Base-by-base conservation (phyloP, 495 filamentous ascomycete species). In the Corynascus novoguineensis region DNA sequence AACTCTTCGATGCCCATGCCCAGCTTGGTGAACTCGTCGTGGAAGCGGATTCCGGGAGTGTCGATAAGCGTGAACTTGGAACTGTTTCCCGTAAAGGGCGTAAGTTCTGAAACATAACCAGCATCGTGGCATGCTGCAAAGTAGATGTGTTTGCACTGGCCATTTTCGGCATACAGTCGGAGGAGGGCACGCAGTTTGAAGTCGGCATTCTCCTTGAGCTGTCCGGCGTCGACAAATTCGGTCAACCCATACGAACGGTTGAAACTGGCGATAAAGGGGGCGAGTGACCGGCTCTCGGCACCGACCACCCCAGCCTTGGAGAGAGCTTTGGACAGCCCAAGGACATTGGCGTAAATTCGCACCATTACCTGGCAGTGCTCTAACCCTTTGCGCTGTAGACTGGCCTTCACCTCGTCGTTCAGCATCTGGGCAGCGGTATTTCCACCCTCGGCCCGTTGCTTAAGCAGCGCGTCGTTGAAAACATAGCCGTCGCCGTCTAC, bases 91-190 rank as follows among this genome's bases (percentile, higher is more conserved):
- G 48, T 60, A 57, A 80, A 80, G 4, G 75, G 78, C 1, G 76
- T 78, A 14, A 88, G 60, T 35, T 81, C 68, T 14, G 78, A 75
- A 17, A 81, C 67, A 67, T 86, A 86, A 32, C 78, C 78, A 14
- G 72, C 73, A 57, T 88, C 82, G 53, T 86, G 82, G 58, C 83
- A 86, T 34, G 77, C 79, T 8, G 81, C 84, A 51, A 84, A 83
- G 61, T 82, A 81, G 34, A 88, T 82, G 67, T 87, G 83, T 50
- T 80, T 82, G 73, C 85, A 88, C 60, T 86, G 80, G 46, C 76
- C 70, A 52, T 82, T 81, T 25, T 84, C 75, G 5, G 70, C 76
- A 61, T 81, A 85, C 5, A 85, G 61, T 2, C 77, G 75, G 49
- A 87, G 77, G 56, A 80, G 56, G 34, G 55, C 58, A 2, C 57